Conservation (phyloP, 331 rosid species). For the Prunus yedoensis region DNA sequence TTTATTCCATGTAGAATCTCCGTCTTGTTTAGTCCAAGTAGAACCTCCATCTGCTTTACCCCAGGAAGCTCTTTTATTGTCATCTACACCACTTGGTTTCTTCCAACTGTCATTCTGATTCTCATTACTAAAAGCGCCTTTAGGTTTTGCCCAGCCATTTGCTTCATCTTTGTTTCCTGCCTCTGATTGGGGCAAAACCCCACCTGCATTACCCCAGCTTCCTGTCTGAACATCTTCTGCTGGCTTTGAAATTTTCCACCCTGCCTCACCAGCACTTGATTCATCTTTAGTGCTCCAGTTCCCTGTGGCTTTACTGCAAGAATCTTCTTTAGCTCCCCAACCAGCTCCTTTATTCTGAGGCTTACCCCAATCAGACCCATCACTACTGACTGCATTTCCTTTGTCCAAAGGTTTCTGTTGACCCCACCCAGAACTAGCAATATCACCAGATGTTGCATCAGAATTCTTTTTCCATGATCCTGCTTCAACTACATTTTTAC, state of each 20-base stretch:
- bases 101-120: conserved; percentile 2
- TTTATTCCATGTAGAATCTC: conserved; percentile 28
- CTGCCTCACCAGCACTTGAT: conserved; percentile 17
- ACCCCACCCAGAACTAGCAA: conserved; percentile 9
- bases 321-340: not conserved
- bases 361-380: conserved; percentile 27
- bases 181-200: too few relatives aligned
- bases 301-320: conserved; percentile 2
- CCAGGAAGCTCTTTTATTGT: conserved; percentile 8
- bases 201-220: not conserved
- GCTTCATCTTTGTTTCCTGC: conserved; percentile 8
- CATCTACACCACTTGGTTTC: conserved; percentile 7
- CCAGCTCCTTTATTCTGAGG: conserved; percentile 7
- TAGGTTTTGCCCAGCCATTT: not conserved
- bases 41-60: conserved; percentile 19
- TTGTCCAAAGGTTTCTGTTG: conserved; percentile 27
- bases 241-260: conserved; percentile 19
- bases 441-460: not conserved
- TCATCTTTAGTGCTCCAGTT: conserved; percentile 20
- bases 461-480: conserved; percentile 28
- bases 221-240: conserved; percentile 16
- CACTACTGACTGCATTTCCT: conserved; percentile 6
- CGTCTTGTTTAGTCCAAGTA: conserved; percentile 26
- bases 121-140: too few relatives aligned
- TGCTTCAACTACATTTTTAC: conserved; percentile 29